A percentile compares a stretch with the other conserved stretches of the same genome.
Evolutionary conservation across 345 rosid genomes (phyloP).

Genomic region (Acer negundo): DNA sequence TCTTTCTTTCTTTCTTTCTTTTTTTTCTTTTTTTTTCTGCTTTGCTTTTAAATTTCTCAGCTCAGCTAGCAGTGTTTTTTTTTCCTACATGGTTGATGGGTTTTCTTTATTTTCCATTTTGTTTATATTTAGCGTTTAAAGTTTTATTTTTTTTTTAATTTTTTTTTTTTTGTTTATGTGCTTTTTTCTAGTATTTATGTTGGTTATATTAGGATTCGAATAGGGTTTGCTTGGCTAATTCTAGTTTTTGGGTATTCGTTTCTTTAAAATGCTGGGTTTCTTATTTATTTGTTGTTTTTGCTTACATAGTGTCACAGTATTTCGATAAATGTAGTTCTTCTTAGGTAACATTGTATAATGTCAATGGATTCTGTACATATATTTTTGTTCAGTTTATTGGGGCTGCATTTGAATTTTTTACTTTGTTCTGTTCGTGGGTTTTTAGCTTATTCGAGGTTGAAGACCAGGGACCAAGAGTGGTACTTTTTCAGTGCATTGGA

Average conservation of each 20-base stretch:
- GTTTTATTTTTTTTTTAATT: not conserved
- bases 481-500: slow-evolving; percentile 78
- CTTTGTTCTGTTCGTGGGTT: slow-evolving; percentile 18
- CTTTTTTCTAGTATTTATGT: slow-evolving; percentile 6
- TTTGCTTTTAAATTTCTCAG: not conserved
- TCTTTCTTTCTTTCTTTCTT: not conserved
- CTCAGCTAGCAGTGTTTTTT: not conserved
- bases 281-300: not conserved
- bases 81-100: not conserved
- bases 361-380: not conserved
- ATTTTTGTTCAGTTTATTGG: not conserved
- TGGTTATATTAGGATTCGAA: not conserved
- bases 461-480: slow-evolving; percentile 77
- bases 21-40: not conserved
- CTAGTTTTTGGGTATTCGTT: not conserved
- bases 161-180: no score
- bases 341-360: not conserved
- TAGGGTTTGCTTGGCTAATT: not conserved
- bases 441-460: slow-evolving; percentile 55
- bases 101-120: slow-evolving; percentile 2
- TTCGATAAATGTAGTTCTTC: not conserved
- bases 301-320: not conserved
- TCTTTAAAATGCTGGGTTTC: no score
- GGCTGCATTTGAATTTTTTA: not conserved
- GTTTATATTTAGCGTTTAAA: slow-evolving; percentile 1